Evolutionary conservation across 148 eudicot genomes (phyloP), one percentile per base, ranked within the genome.

Genomic region (Silene uniflora): DNA sequence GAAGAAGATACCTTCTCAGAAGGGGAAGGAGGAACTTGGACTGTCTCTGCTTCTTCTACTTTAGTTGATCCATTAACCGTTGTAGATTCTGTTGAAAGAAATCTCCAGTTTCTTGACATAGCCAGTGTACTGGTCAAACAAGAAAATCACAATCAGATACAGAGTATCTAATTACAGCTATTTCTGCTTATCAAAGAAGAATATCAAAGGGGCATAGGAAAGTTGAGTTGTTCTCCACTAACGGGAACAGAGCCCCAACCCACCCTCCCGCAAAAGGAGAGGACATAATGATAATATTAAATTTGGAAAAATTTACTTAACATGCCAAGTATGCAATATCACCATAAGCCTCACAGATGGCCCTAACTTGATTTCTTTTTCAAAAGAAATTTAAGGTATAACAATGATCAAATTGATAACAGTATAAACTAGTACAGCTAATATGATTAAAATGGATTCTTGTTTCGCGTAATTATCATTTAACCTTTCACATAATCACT

Each of bases 11-110:
- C 95, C 95, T 88, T 88, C 75, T 90, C 94, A 14, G 85, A 62
- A 71, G 90, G 86, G 61, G 93, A 87, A 18, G 93, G 91, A 25
- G 93, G 87, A 21, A 79, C 72, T 63, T 82, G 54, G 52, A 89
- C 87, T 59, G 93, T 89, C 77, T 91, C 89, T 8, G 91, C 90
- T 80, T 91, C 93, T 82, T 88, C 97, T 27, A 88, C 82, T 80
- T 83, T 91, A 23, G 84, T 60, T 16, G 81, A 82, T 76, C 81
- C 89, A 75, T 83, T 83, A 44, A 69, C 66, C 54, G 76, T 84
- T 60, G 81, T 77, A 71, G 87, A 69, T 66, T 83, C 88, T 58
- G 93, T 82, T 5, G 88, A 86, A 39, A 89, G 49, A 77, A 75
- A 87, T 69, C 91, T 82, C 29, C 78, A 81, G 80, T 78, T 87